These are phyloP conservation scores for Hemisphaericaspora lyxosophila DNA, from an alignment of 1,139 yeast genomes.

Conservation along the genomic window DNA sequence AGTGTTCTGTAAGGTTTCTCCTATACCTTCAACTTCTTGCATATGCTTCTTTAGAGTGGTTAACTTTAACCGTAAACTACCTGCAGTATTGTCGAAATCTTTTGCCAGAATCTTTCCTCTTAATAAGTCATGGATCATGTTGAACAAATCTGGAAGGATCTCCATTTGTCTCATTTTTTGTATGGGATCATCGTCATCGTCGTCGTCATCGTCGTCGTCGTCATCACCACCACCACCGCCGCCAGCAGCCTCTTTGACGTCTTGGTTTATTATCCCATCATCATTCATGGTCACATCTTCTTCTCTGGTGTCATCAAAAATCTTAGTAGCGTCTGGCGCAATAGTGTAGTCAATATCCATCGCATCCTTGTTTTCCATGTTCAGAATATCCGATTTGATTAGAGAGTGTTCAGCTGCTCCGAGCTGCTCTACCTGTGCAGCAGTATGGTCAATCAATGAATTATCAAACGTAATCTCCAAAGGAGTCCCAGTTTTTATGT, in stretches of 20 bases:
- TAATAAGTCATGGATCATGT: conserved; percentile 35
- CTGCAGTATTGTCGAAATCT: conserved; percentile 47
- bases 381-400: background rate
- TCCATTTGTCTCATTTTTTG: conserved; percentile 31
- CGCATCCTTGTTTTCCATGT: conserved; percentile 4
- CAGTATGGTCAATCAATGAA: conserved; percentile 4
- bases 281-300: background rate
- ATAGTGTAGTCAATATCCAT: conserved; percentile 2
- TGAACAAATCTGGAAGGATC: conserved; percentile 41
- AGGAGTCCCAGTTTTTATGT: conserved; percentile 11
- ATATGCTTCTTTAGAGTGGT: conserved; percentile 31
- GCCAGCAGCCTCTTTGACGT: no score
- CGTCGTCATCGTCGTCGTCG: conserved; percentile 3
- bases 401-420: background rate
- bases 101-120: conserved; percentile 39
- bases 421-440: background rate
- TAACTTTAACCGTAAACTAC: conserved; percentile 40
- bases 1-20: conserved; percentile 35
- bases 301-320: background rate
- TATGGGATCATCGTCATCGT: conserved; percentile 22
- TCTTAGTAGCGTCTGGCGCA: background rate
- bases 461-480: conserved; percentile 10
- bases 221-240: no score
- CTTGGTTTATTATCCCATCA: no score
- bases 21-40: conserved; percentile 40